Evolutionary conservation across 2,329 filamentous ascomycete species (phyloP), one percentile per base, ranked within the genome.

Genomic region (Pseudocercospora fijiensis): DNA sequence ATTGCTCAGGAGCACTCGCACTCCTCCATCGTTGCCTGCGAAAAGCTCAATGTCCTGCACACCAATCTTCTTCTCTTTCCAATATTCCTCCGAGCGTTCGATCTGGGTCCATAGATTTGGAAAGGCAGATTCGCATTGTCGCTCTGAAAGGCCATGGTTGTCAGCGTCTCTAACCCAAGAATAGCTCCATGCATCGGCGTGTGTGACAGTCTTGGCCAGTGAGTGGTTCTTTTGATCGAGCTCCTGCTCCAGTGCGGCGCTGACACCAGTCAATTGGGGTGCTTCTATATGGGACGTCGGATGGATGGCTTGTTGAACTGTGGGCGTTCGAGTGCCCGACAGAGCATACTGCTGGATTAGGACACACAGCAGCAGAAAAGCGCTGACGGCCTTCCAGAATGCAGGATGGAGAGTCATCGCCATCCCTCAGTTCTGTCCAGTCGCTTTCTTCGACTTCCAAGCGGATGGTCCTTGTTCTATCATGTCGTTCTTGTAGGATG

Each of bases 21-120:
- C 62, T 28, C 65, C 66, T 10, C 68, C 66, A 60, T 69, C 64
- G 49, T 70, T 69, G 83, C 87, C 3, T 80, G 82, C 20, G 16
- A 45, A 41, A 16, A 69, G 43, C 4, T 64, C 61, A 28, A 68
- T 65, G 60, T 64, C 61, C 13, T 59, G 41, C 37, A 58, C 59
- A 18, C 18, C 49, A 49, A 67, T 63, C 26, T 61, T 64, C 26
- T 22, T 59, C 11, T 62, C 60, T 22, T 57, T 51, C 66, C 64
- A 65, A n/a, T 61, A 61, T 10, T 65, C 53, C n/a, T 67, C 66
- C 4, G 73, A 67, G 20, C 73, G 68, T 52, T 75, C 68, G 43
- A 76, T 70, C 56, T 75, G 73, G 20, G 68, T 58, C 57, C 73
- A 76, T 4, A 76, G 70, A 16, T 71, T 51, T 9, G 74, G 75